Percentiles rank a stretch among this genome's conserved stretches.
These are phyloP conservation scores for Pugionium dolabratum DNA, from an alignment of 345 rosid species.

Conservation along the genomic window DNA sequence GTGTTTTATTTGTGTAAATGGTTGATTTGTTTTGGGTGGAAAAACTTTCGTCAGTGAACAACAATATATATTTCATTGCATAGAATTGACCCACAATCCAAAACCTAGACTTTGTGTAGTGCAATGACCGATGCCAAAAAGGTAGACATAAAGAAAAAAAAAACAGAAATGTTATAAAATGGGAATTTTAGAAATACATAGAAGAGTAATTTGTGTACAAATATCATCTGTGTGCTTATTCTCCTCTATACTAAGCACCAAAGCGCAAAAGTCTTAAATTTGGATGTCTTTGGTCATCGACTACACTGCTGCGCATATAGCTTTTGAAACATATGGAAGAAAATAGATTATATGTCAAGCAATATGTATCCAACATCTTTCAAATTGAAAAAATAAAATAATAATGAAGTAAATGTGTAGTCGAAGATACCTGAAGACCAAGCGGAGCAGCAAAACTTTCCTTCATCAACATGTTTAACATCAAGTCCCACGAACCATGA, in stretches of 20 bases:
- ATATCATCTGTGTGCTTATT: slow-evolving; percentile 3
- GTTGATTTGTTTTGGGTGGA: slow-evolving; percentile 9
- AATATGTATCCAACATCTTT: neutral
- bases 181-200: slow-evolving; percentile 22
- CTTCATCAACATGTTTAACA: slow-evolving; percentile 65
- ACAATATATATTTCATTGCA: neutral
- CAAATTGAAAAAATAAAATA: neutral
- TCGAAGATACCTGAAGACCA: slow-evolving; percentile 63
- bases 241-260: slow-evolving; percentile 14
- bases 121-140: slow-evolving; percentile 7
- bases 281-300: slow-evolving; percentile 15
- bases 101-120: slow-evolving; percentile 17
- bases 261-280: slow-evolving; percentile 7
- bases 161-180: slow-evolving; percentile 4
- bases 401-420: neutral
- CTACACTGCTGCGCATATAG: slow-evolving; percentile 69
- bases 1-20: slow-evolving; percentile 27
- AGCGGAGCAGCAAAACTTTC: slow-evolving; percentile 72
- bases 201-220: slow-evolving; percentile 18
- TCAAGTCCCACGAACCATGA: slow-evolving; percentile 82
- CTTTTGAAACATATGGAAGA: slow-evolving; percentile 48
- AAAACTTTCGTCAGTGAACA: neutral
- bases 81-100: neutral
- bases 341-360: neutral
- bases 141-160: neutral